Evolutionary conservation across 305 asterid species (phyloP).

Genomic region (Fraxinus floribunda): DNA sequence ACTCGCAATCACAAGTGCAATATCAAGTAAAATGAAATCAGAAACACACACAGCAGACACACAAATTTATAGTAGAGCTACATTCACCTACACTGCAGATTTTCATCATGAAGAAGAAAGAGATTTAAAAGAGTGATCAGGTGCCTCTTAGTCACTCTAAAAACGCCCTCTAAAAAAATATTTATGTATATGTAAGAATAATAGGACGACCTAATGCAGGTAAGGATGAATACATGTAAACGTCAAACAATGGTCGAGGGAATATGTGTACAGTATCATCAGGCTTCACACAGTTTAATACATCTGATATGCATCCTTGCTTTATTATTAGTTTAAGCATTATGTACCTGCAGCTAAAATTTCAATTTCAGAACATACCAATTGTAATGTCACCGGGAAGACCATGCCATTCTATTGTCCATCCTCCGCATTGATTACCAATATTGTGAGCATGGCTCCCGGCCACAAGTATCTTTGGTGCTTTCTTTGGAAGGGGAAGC

Average conservation of each 20-base stretch:
- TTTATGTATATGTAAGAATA: neutral
- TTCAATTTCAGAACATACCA: constrained; percentile 37
- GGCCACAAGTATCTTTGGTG: constrained; percentile 56
- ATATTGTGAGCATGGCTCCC: constrained; percentile 69
- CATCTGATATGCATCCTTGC: neutral
- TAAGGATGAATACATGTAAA: neutral
- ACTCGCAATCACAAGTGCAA: neutral
- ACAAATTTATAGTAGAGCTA: neutral
- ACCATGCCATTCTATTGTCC: constrained; percentile 80
- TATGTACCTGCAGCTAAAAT: neutral
- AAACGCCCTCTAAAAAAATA: neutral
- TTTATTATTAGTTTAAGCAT: neutral
- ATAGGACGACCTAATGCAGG: neutral
- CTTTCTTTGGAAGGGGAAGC: constrained; percentile 68
- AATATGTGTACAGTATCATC: neutral
- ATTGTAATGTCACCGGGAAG: constrained; percentile 50
- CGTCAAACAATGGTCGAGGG: neutral
- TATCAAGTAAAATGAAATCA: neutral
- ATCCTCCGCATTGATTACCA: constrained; percentile 78
- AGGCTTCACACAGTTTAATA: neutral
- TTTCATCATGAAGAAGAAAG: neutral
- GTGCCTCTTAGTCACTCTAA: neutral
- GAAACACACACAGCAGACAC: neutral
- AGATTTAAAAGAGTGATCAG: neutral
- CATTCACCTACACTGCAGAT: neutral